Evolutionary conservation across 1,284 basidiomycete species (phyloP).

Genomic region (Ceratobasidium sp.): DNA sequence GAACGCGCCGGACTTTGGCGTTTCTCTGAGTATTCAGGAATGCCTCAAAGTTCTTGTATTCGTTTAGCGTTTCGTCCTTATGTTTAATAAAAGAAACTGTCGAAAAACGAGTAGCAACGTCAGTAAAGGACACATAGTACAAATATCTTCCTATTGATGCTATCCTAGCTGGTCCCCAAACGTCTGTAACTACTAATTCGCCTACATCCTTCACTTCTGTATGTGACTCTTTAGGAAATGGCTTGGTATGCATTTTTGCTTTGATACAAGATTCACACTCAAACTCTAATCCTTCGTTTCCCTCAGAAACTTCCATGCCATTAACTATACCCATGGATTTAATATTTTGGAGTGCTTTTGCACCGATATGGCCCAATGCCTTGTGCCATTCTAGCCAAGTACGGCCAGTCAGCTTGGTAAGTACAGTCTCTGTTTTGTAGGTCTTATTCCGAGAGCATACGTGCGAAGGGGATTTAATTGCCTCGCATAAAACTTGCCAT

Average conservation of each 20-base stretch:
- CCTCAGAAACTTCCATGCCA: not conserved
- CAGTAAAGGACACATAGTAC: constrained; percentile 49
- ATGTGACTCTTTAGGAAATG: not conserved
- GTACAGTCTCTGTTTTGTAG: not conserved
- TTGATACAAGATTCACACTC: not conserved
- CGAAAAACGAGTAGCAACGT: constrained; percentile 44
- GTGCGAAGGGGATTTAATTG: not conserved
- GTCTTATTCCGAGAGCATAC: not conserved
- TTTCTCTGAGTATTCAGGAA: constrained; percentile 1
- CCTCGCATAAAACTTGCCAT: not conserved
- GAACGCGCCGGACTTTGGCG: not conserved
- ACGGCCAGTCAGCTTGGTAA: not conserved
- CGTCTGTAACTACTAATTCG: not conserved
- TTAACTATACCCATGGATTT: not conserved
- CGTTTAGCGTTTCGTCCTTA: constrained; percentile 45
- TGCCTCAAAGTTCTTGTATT: constrained; percentile 39
- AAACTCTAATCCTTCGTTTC: constrained; percentile 39
- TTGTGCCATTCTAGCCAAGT: constrained; percentile 44
- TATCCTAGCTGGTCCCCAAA: not conserved
- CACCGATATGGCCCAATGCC: not conserved
- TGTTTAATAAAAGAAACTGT: constrained; percentile 37
- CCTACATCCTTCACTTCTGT: not conserved
- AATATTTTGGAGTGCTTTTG: not conserved
- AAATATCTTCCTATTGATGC: constrained; percentile 43
- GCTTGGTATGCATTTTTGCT: not conserved